A percentile compares a stretch with the other conserved stretches of the same genome.
These are phyloP conservation scores for Diaporthe citrichinensis DNA, from an alignment of 2,329 filamentous ascomycete genomes.

Conservation along the genomic window DNA sequence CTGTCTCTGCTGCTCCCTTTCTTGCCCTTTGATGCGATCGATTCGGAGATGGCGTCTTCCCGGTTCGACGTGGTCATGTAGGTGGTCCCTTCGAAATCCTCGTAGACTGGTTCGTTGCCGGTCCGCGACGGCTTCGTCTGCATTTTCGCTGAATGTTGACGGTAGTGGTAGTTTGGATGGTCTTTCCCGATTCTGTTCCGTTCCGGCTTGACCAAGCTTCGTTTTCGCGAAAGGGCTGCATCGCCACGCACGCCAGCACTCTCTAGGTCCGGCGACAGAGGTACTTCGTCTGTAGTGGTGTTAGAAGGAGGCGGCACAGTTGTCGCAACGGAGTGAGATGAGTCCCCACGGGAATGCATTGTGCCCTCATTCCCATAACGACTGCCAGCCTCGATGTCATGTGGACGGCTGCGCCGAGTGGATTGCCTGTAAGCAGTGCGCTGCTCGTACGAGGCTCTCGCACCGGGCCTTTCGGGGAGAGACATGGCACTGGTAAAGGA, in stretches of 20 bases:
- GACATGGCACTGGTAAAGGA: conserved; percentile 66
- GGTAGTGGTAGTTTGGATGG: conserved; percentile 96
- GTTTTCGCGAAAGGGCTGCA: conserved; percentile 72
- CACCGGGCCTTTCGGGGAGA: conserved; percentile 75
- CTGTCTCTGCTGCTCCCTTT: conserved; percentile 52
- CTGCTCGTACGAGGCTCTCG: conserved; percentile 72
- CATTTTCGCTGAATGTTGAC: conserved; percentile 95
- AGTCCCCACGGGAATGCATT: conserved; percentile 56
- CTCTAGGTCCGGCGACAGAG: conserved; percentile 63
- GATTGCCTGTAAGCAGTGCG: conserved; percentile 77
- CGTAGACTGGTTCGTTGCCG: conserved; percentile 88
- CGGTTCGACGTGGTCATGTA: conserved; percentile 64
- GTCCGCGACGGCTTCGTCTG: conserved; percentile 90
- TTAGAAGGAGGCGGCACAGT: conserved; percentile 67
- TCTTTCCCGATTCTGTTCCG: conserved; percentile 86
- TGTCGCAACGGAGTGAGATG: conserved; percentile 71
- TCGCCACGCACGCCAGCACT: conserved; percentile 47
- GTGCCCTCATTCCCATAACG: conserved; percentile 34
- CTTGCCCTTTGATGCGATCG: conserved; percentile 55
- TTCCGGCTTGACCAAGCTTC: conserved; percentile 91
- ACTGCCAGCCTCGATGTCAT: conserved; percentile 77
- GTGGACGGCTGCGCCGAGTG: conserved; percentile 73
- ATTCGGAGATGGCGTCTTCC: conserved; percentile 62
- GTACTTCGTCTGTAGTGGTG: conserved; percentile 67
- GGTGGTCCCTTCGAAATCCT: conserved; percentile 79